Percentiles rank a stretch among this genome's conserved stretches.
These are phyloP conservation scores for Ceratocystis cacaofunesta DNA, from an alignment of 2,329 filamentous ascomycete genomes.

Conservation along the genomic window DNA sequence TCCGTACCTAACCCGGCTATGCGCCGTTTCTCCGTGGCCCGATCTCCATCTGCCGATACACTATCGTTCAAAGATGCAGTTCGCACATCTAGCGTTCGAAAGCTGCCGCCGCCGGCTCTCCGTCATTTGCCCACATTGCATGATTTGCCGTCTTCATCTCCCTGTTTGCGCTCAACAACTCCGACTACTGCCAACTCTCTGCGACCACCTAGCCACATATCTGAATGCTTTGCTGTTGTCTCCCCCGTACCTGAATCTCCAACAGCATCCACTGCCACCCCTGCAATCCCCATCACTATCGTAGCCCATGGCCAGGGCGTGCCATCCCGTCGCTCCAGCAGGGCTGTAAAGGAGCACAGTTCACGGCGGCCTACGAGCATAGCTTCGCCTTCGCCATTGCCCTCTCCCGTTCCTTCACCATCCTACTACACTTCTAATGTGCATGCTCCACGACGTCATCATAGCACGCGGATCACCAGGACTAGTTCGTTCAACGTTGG, in stretches of 20 bases:
- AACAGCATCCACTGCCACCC: neutral
- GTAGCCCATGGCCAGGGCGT: neutral
- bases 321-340: slow-evolving; percentile 1
- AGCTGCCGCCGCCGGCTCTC: slow-evolving; percentile 10
- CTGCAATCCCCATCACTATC: neutral
- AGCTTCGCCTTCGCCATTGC: neutral
- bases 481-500: neutral
- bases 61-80: slow-evolving; percentile 12
- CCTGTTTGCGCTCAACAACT: neutral
- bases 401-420: neutral
- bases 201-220: neutral
- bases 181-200: neutral
- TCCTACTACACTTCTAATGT: neutral
- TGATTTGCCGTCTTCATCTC: slow-evolving; percentile 3
- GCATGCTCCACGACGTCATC: slow-evolving; percentile 3
- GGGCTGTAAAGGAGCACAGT: slow-evolving; percentile 2
- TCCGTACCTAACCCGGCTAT: slow-evolving; percentile 14
- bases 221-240: neutral
- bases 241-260: neutral
- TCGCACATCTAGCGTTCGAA: slow-evolving; percentile 3
- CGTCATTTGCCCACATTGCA: slow-evolving; percentile 11
- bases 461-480: slow-evolving; percentile 7
- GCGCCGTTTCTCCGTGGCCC: slow-evolving; percentile 12
- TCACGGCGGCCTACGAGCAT: slow-evolving; percentile 3
- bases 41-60: slow-evolving; percentile 12